Percentiles rank a stretch among this genome's conserved stretches.
phyloP scores from a whole-genome alignment of 768 basidiomycete genomes.

The Trametes elegans region DNA sequence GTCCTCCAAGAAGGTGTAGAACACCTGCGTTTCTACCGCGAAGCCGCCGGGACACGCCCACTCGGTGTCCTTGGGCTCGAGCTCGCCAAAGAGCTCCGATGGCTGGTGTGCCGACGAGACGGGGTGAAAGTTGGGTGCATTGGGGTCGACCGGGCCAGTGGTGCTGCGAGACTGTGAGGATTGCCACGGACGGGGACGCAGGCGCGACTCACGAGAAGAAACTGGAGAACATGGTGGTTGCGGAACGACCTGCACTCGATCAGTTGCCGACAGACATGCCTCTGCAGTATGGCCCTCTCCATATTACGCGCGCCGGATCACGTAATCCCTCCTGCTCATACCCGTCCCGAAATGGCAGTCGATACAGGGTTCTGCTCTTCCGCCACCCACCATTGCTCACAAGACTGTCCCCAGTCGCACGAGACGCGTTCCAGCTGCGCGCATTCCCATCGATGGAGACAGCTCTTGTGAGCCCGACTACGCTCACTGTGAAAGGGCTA shows the following conservation, averaged over 20 bases:
- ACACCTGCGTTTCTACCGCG: constrained; percentile 85
- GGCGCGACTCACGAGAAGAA: constrained; percentile 69
- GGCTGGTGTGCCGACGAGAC: constrained; percentile 60
- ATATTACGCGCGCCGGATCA: constrained; percentile 2
- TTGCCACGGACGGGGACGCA: background rate
- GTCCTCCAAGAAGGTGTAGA: constrained; percentile 80
- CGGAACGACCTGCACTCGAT: background rate
- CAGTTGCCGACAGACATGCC: background rate
- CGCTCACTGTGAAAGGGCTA: too few relatives aligned
- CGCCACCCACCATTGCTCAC: background rate
- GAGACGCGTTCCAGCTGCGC: background rate
- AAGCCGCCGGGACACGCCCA: constrained; percentile 86
- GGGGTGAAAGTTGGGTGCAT: constrained; percentile 79
- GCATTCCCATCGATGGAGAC: too few relatives aligned
- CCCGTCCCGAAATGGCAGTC: constrained; percentile 2
- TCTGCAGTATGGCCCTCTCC: background rate
- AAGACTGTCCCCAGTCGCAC: too few relatives aligned
- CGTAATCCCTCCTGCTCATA: background rate
- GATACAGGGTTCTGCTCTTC: background rate
- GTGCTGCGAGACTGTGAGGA: constrained; percentile 39
- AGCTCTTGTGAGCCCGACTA: too few relatives aligned
- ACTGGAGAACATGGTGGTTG: constrained; percentile 68
- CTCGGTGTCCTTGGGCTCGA: constrained; percentile 71
- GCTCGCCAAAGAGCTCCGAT: constrained; percentile 68
- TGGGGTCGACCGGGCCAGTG: constrained; percentile 55